Evolutionary conservation across 2,329 filamentous ascomycete species (phyloP), one percentile per base, ranked within the genome.

Genomic region (Venturia oleaginea): DNA sequence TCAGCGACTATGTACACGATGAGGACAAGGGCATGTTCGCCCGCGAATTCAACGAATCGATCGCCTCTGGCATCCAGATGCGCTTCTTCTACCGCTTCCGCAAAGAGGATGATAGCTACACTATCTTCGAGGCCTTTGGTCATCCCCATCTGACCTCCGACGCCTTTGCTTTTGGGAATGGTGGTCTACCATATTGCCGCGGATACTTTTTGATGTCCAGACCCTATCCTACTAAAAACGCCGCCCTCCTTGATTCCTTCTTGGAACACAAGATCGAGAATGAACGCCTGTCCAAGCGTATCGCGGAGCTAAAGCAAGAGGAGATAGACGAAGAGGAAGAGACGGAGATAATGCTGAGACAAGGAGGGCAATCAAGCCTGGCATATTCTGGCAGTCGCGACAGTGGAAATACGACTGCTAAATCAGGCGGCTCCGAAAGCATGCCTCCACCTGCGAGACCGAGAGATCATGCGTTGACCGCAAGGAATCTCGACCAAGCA

Each of bases 211-310:
- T 97, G 81, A 93, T 96, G 86, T 87, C 91, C 10, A 84, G 92
- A 24, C 90, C 90, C 1, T 96, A 97, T 74, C 92, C 91, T 5
- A 95, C 90, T 37, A 92, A 90, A 76, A 96, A 93, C 72, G 88
- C 91, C 0, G 85, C 84, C 3, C 81, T 97, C 13, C 81, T 97
- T 24, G 92, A 97, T 76, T 95, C 92, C 0, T 97, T 97, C 71
- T 81, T 97, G 34, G 93, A 97, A 74, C 92, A 97, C 78, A 97
- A 97, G 76, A 93, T 96, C 64, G 93, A 97, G 75, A 96, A 97
- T 71, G 92, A 96, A 77, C 85, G 92, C 4, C 77, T 97, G 60
- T 86, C 86, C 71, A 89, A 91, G 70, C 86, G 91, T 54, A 96
- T 97, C 67, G 86, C 88, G 22, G 91, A 95, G 76, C 80, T 97